phyloP scores from a whole-genome alignment of 495 filamentous ascomycete genomes.

The Neurospora africana region DNA sequence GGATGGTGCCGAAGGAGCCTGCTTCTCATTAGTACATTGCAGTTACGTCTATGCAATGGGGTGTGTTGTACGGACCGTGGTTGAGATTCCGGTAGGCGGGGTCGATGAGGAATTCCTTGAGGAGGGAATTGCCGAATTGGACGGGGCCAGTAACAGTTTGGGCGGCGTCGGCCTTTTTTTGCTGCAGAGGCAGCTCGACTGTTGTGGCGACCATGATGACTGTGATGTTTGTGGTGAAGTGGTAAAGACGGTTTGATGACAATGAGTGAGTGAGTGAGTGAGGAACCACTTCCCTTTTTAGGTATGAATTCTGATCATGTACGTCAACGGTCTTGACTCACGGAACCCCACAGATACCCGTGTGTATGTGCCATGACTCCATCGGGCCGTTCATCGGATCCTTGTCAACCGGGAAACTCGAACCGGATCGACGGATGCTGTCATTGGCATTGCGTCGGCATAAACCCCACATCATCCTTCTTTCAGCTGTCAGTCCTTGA shows the following conservation, averaged over 20 bases:
- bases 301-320: not conserved
- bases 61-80: constrained; percentile 48
- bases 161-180: not conserved
- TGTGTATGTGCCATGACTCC: not conserved
- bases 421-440: not conserved
- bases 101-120: constrained; percentile 62
- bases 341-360: not conserved
- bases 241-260: not conserved
- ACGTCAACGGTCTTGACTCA: not conserved
- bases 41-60: not conserved
- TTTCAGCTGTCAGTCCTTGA: not conserved
- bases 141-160: not conserved
- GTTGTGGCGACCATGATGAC: not conserved
- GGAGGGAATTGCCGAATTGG: constrained; percentile 49
- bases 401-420: not conserved
- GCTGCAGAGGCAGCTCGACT: not conserved
- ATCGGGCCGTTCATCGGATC: not conserved
- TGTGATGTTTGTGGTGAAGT: not conserved
- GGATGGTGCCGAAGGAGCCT: constrained; percentile 75
- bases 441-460: not conserved
- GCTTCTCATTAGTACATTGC: not conserved
- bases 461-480: not conserved
- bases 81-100: constrained; percentile 64
- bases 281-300: not conserved
- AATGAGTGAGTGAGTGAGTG: not conserved